A percentile compares a stretch with the other conserved stretches of the same genome.
Conservation (phyloP, 208 protist species). For the Leishmania gerbilli region DNA sequence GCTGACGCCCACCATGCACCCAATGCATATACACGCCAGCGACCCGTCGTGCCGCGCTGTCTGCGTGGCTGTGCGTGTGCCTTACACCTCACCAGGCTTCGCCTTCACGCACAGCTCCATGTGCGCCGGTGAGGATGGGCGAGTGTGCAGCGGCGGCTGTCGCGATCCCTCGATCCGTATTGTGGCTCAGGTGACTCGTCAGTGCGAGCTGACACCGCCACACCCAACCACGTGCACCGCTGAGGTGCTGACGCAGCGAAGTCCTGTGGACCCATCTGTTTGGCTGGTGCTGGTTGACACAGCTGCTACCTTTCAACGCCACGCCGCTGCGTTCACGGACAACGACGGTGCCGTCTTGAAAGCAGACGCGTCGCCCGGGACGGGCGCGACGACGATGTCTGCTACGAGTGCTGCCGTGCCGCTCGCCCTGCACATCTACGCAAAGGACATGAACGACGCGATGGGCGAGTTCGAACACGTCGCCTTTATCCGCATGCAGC, state of each 20-base stretch:
- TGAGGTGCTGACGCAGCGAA: conserved; percentile 72
- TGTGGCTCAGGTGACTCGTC: conserved; percentile 32
- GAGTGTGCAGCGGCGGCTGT: not conserved
- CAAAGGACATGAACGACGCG: conserved; percentile 24
- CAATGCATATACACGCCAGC: conserved; percentile 37
- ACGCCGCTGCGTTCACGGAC: conserved; percentile 20
- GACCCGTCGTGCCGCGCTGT: conserved; percentile 8
- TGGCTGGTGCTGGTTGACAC: conserved; percentile 70
- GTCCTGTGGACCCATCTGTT: conserved; percentile 45
- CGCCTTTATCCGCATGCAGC: conserved; percentile 57
- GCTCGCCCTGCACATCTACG: conserved; percentile 30
- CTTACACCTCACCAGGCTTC: not conserved
- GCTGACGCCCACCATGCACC: conserved; percentile 64
- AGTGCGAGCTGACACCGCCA: conserved; percentile 29
- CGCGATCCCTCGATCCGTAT: conserved; percentile 15
- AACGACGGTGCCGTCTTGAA: not conserved
- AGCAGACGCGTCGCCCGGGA: not conserved
- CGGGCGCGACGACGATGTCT: not conserved
- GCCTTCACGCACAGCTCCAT: not conserved
- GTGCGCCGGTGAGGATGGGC: not conserved
- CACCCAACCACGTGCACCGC: conserved; percentile 39
- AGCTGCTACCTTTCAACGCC: conserved; percentile 45
- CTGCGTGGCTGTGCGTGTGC: conserved; percentile 32
- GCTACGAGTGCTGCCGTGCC: conserved; percentile 4
- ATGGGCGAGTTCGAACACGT: conserved; percentile 50